Evolutionary conservation across 148 eudicot species (phyloP), one percentile per base, ranked within the genome.

Genomic region (Rhododendron vialii): DNA sequence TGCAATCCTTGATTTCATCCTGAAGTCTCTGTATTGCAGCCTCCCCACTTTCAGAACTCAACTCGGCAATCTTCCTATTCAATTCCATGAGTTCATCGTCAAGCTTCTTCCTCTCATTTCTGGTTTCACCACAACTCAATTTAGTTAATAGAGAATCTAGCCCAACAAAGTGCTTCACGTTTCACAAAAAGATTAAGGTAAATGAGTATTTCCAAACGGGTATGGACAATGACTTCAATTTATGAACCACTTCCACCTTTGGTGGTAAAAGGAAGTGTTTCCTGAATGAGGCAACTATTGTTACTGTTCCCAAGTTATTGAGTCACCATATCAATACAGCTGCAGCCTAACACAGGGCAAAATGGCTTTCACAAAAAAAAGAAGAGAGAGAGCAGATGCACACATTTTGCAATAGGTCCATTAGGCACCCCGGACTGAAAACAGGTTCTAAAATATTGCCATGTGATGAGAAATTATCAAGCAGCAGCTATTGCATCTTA

Each of bases 1-100:
- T 96, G 95, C 98, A 95, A 48, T 95, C 95, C 87, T 92, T 96
- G 55, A 96, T 96, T 89, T 95, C 99, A 35, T 96, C 99, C 83
- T 96, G 93, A 67, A 96, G 98, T 88, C 87, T 95, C 91, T 91
- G 99, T 69, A 96, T 91, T 89, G 95, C 98, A 86, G 95, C 98
- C 88, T 95, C 98, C 82, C 98, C 94, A 75, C 92, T 94, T 91
- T 91, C 95, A 47, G 94, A 84, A 81, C 90, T 93, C 90, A 96
- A 71, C 88, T 95, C 93, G 24, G 89, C 94, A 74, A 93, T 92
- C 82, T 89, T 89, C 71, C 53, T 89, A 53, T 91, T 94, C 92
- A 94, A 91, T 80, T 92, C 94, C 86, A 75, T 78, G 61, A 94
- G 88, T 90, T 95, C 99, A 84, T 93, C 98, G 87, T 95, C 96